Base-by-base conservation (phyloP, 2,329 filamentous ascomycete species). In the Periconia macrospinosa region DNA sequence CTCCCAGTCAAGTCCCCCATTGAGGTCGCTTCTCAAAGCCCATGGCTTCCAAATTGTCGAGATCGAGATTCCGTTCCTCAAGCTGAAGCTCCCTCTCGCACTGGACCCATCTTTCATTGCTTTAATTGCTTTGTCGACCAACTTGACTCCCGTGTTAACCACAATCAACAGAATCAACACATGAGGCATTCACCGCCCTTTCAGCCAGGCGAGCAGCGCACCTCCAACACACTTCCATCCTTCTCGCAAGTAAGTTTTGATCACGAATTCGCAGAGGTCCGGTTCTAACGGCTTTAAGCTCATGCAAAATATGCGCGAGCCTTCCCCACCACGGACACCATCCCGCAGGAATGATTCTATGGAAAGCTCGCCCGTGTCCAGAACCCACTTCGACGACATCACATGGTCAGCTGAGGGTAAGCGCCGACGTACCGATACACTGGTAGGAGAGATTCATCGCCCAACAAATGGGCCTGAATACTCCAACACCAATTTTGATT, bases 271-370 rank as follows among this genome's bases (percentile, higher is more conserved):
- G 3, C 23, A 27, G 3, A 23, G 11, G 8, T 9, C 10, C 15
- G 11, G 18, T 50, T 45, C 59, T 67, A 18, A 67, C 51, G 17
- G 3, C 1, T 6, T 2, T 1, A 11, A 71, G 69, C 62, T 71
- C 20, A 53, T 69, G 10, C 54, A 66, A 33, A 62, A 61, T 30
- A 62, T 65, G 35, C 62, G 59, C n/a, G 68, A 68, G 48, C 64
- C 64, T 7, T 71, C 70, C 27, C 70, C 70, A 15, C 70, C 70
- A 18, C 60, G 59, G n/a, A 72, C 70, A 41, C 70, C 70, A 10
- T 62, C 65, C 15, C 63, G 65, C 33, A 63, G 59, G 18, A 59
- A 67, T 46, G 61, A 50, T 11, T 70, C 67, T 15, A 56, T 55
- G 15, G 62, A 65, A n/a, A 65, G 59, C 50, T 72, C 69, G 15